Percentiles rank a stretch among this genome's conserved stretches.
These are phyloP conservation scores for Sugiyamaella japonica DNA, from an alignment of 1,139 yeast species.

Conservation along the genomic window DNA sequence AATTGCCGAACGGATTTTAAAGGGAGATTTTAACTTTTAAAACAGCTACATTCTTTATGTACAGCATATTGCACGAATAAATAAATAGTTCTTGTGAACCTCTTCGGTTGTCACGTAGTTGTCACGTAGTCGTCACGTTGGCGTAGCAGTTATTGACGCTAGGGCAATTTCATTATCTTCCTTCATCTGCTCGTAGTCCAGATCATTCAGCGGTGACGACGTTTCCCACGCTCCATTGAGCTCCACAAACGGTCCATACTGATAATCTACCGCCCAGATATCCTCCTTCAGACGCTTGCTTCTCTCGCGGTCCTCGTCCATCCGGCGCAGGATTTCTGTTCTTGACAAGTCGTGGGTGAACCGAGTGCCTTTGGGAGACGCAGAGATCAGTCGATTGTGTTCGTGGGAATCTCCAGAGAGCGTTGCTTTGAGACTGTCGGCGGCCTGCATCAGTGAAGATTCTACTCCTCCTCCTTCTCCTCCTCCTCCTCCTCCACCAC, in stretches of 20 bases:
- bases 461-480: background rate
- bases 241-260: conserved; percentile 52
- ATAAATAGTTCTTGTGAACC: background rate
- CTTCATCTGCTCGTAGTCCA: conserved; percentile 53
- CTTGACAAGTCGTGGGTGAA: conserved; percentile 28
- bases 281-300: conserved; percentile 77
- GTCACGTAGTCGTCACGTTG: background rate
- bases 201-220: conserved; percentile 43
- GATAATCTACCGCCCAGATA: conserved; percentile 64
- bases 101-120: too few relatives aligned
- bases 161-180: conserved; percentile 55
- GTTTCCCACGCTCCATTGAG: conserved; percentile 59
- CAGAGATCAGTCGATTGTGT: background rate
- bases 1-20: conserved; percentile 37
- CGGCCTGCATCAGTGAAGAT: background rate
- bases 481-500: too few relatives aligned
- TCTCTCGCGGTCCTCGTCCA: conserved; percentile 86
- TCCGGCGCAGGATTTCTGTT: conserved; percentile 64
- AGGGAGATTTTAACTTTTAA: conserved; percentile 34
- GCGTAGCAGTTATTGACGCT: conserved; percentile 4
- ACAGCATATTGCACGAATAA: background rate
- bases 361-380: conserved; percentile 1
- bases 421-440: background rate
- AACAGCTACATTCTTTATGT: background rate
- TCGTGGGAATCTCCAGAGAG: background rate